phyloP scores from a whole-genome alignment of 208 protist genomes.

The Acanthamoeba castellanii region DNA sequence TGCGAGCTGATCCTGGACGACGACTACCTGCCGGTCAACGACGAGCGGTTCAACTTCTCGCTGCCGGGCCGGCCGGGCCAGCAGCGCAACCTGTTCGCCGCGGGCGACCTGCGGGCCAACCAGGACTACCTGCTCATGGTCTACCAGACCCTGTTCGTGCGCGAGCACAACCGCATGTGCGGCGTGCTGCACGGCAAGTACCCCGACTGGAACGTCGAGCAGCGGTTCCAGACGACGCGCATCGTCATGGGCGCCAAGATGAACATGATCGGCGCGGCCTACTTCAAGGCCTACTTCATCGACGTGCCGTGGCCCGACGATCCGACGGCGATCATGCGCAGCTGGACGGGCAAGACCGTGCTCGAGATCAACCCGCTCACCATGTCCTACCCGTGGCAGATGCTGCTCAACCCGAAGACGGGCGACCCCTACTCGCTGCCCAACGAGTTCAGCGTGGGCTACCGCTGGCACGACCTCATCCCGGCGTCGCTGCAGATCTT shows the following conservation, averaged over 20 bases:
- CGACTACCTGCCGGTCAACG: slow-evolving; percentile 35
- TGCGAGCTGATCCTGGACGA: background rate
- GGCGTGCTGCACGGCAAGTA: slow-evolving; percentile 14
- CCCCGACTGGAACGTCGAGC: slow-evolving; percentile 1
- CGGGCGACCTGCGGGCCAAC: slow-evolving; percentile 36
- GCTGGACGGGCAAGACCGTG: slow-evolving; percentile 5
- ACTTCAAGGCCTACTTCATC: slow-evolving; percentile 47
- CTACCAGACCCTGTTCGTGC: background rate
- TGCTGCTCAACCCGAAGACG: background rate
- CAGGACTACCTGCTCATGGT: slow-evolving; percentile 10
- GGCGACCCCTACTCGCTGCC: slow-evolving; percentile 3
- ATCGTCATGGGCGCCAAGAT: slow-evolving; percentile 9
- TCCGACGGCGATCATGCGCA: slow-evolving; percentile 34
- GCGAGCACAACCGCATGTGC: slow-evolving; percentile 60
- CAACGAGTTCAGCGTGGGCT: slow-evolving; percentile 20
- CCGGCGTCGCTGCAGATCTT: background rate
- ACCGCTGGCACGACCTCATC: slow-evolving; percentile 11
- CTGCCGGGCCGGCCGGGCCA: slow-evolving; percentile 12
- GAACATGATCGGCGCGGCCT: slow-evolving; percentile 6
- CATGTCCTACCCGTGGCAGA: background rate
- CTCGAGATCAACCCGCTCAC: slow-evolving; percentile 41
- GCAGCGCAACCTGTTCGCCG: slow-evolving; percentile 5
- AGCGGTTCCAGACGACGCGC: slow-evolving; percentile 27
- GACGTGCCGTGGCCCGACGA: slow-evolving; percentile 15
- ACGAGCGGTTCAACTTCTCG: slow-evolving; percentile 11